Evolutionary conservation across 306 rosid species (phyloP), one percentile per base, ranked within the genome.

Genomic region (Cucurbita ficifolia): DNA sequence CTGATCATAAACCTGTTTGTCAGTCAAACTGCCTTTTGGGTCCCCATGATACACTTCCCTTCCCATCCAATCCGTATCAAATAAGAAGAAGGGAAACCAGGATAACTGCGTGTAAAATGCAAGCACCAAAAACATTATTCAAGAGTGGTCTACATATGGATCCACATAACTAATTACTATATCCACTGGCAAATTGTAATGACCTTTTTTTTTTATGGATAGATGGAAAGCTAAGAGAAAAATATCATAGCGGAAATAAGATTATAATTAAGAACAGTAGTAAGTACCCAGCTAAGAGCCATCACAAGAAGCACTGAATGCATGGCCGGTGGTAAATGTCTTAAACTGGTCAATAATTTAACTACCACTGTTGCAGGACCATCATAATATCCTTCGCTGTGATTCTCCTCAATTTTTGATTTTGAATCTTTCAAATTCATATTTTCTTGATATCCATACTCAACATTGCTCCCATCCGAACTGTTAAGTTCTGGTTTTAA

Each of bases 41-140:
- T 91, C 87, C 73, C 99, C 99, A 58, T 95, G 99, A 84, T 86
- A 91, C 79, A 94, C 99, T 83, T 94, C 99, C 79, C 97, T 89
- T 60, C 99, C 99, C 99, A 94, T 95, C 99, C 99, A 92, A 86
- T 92, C 97, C 79, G 97, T 92, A 79, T 92, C 97, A 59, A 92
- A 92, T 70, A 92, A 88, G 86, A 92, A 92, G 89, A 92, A 92
- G 45, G 97, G 97, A 84, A 92, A 94, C 97, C 98, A 94, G 72
- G 98, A 90, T 72, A 89, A 73, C 98, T 94, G 90, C 88, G 82
- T 18, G 75, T 42, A 50, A 46, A 57, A 57, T 76, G 73, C 51
- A 70, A 19, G 21, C 55, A 75, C 76, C 38, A 39, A 50, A 80
- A 78, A 24, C 38, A 74, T 56, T 63, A 14, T 55, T 72, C 63